These are phyloP conservation scores for Lunularia cruciata DNA, from an alignment of 225 moss, liverwort and hornwort species.

Conservation along the genomic window DNA sequence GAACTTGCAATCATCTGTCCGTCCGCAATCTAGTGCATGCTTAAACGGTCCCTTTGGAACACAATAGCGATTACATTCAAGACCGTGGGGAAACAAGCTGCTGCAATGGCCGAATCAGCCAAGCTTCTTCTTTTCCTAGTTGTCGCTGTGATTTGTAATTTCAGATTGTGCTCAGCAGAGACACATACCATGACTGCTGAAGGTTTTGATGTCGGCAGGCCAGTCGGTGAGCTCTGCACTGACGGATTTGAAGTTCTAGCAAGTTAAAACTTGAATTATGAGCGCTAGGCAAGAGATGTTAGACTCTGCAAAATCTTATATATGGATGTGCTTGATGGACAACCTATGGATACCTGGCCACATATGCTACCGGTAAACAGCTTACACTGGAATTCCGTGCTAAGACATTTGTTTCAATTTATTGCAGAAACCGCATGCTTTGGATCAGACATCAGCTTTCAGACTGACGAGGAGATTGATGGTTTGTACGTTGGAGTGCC, in stretches of 20 bases:
- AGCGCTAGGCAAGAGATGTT: background rate
- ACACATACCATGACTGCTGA: background rate
- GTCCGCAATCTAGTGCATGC: too few relatives aligned
- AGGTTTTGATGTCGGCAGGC: background rate
- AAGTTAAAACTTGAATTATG: background rate
- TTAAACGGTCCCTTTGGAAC: too few relatives aligned
- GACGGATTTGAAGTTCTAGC: background rate
- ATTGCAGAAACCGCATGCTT: slow-evolving; percentile 1
- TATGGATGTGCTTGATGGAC: background rate
- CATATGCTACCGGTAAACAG: background rate
- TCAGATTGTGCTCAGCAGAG: background rate
- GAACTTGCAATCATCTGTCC: too few relatives aligned
- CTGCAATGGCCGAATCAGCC: too few relatives aligned
- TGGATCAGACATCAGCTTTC: slow-evolving; percentile 5
- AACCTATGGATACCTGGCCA: background rate
- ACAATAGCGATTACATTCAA: too few relatives aligned
- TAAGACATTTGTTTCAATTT: background rate
- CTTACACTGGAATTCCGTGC: background rate
- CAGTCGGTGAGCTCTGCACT: background rate
- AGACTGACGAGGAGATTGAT: background rate
- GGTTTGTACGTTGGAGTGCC: slow-evolving; percentile 5
- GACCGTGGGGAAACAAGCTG: too few relatives aligned
- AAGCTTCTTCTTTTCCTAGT: background rate
- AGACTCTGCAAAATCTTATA: background rate
- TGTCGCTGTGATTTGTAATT: background rate